Evolutionary conservation across 2,329 filamentous ascomycete genomes (phyloP), one percentile per base, ranked within the genome.

Genomic region (Kalmusia sp.): DNA sequence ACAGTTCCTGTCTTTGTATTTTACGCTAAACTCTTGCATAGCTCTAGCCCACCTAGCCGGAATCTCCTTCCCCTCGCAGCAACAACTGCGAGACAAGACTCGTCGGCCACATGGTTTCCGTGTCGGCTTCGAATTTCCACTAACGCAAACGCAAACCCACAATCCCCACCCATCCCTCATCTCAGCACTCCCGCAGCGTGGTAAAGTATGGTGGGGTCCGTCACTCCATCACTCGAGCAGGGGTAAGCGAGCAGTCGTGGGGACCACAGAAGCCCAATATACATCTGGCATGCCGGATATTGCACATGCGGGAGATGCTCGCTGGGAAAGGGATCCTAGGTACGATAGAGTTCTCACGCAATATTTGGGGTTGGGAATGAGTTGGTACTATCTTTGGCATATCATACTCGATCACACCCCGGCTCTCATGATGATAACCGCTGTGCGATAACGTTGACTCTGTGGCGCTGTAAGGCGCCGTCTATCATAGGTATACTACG

Each of bases 231-330:
- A n/a, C n/a, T n/a, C n/a, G 30, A 12, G 21, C 30, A 46, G 21
- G 43, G 43, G 43, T 35, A 46, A 46, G 43, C 43, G 43, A 46
- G 6, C 6, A 19, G 17, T 7, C 15, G 14, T 31, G 39, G 39
- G 40, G 27, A 22, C 27, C 28, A 24, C 22, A 14, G 38, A 19
- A 28, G 12, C 17, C n/a, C 30, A 22, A 34, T 45, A n/a, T 41
- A 41, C 14, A n/a, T 28, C 14, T 28, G n/a, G 3, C 5, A 41
- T 15, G 24, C 3, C 12, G 11, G 19, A 25, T 24, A 38, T 38
- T 22, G n/a, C 11, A 24, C n/a, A n/a, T n/a, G 39, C 39, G 39
- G 39, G 39, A 41, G 40, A 44, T 44, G 40, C 40, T 4, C 9
- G 28, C 30, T 34, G 19, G 41, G 30, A 24, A 21, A 21, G 27